phyloP scores from a whole-genome alignment of 306 rosid species.

The Betula pendula region DNA sequence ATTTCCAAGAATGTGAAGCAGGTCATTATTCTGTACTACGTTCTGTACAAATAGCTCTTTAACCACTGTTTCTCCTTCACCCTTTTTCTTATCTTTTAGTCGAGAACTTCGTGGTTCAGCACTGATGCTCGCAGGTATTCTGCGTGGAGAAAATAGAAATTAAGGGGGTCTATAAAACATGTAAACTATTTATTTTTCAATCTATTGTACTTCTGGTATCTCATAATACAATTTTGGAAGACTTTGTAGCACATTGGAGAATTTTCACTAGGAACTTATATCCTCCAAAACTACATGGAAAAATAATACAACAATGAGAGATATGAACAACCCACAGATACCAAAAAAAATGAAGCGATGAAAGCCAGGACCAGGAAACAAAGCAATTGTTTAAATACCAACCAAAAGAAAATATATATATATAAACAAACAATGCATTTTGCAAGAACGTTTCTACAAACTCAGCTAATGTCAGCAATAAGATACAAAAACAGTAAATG shows the following conservation, averaged over 20 bases:
- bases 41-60: slow-evolving; percentile 84
- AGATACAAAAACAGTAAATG: background rate
- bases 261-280: background rate
- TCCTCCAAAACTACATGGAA: background rate
- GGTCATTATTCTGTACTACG: slow-evolving; percentile 66
- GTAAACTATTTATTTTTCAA: slow-evolving; percentile 20
- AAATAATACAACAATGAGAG: background rate
- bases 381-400: background rate
- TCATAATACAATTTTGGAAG: background rate
- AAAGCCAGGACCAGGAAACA: slow-evolving; percentile 6
- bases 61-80: slow-evolving; percentile 90
- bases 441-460: too few species aligned
- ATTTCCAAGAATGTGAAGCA: slow-evolving; percentile 78
- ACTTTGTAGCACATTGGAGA: background rate
- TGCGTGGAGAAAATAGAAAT: slow-evolving; percentile 44
- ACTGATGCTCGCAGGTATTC: slow-evolving; percentile 55
- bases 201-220: slow-evolving; percentile 18
- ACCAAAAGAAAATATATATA: background rate
- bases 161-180: slow-evolving; percentile 17
- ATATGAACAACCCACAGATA: background rate
- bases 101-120: slow-evolving; percentile 91
- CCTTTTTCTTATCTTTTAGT: slow-evolving; percentile 83
- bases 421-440: too few species aligned
- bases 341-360: background rate
- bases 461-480: background rate